A percentile compares a stretch with the other conserved stretches of the same genome.
Conservation (phyloP, 352 stramenopile genomes). For the Thraustochytrium striatum region DNA sequence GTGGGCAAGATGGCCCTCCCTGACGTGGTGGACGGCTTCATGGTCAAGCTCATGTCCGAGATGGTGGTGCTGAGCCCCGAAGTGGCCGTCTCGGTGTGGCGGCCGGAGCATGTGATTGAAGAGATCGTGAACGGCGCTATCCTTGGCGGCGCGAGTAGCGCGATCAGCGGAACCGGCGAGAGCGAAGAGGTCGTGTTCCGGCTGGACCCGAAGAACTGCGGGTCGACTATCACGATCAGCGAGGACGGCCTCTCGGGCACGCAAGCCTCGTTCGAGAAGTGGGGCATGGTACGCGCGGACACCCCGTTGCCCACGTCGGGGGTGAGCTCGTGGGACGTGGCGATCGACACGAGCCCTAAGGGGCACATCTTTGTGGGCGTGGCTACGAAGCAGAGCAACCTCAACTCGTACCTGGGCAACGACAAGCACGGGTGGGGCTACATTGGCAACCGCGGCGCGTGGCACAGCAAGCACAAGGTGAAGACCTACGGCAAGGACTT, state of each 20-base stretch:
- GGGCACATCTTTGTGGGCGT: constrained; percentile 78
- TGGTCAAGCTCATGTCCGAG: constrained; percentile 36
- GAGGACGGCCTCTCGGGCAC: constrained; percentile 37
- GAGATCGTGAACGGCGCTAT: constrained; percentile 46
- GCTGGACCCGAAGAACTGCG: constrained; percentile 42
- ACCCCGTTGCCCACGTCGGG: constrained; percentile 22
- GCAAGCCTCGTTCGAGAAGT: constrained; percentile 45
- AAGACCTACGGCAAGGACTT: constrained; percentile 83
- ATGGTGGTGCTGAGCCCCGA: constrained; percentile 17
- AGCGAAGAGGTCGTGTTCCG: constrained; percentile 8
- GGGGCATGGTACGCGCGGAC: constrained; percentile 47
- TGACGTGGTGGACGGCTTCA: neutral
- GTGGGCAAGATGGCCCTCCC: neutral
- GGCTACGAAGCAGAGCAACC: constrained; percentile 69
- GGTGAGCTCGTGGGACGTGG: constrained; percentile 43
- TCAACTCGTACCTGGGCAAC: constrained; percentile 82
- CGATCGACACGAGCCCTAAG: constrained; percentile 40
- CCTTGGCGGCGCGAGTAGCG: neutral
- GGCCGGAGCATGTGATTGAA: constrained; percentile 16
- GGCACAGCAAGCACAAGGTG: constrained; percentile 82
- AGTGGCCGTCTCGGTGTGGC: constrained; percentile 38
- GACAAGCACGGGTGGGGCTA: constrained; percentile 82
- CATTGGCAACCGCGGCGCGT: constrained; percentile 79
- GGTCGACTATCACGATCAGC: constrained; percentile 40
- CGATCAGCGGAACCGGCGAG: neutral